Conservation (phyloP, 148 eudicot genomes). For the Camellia sinensis region DNA sequence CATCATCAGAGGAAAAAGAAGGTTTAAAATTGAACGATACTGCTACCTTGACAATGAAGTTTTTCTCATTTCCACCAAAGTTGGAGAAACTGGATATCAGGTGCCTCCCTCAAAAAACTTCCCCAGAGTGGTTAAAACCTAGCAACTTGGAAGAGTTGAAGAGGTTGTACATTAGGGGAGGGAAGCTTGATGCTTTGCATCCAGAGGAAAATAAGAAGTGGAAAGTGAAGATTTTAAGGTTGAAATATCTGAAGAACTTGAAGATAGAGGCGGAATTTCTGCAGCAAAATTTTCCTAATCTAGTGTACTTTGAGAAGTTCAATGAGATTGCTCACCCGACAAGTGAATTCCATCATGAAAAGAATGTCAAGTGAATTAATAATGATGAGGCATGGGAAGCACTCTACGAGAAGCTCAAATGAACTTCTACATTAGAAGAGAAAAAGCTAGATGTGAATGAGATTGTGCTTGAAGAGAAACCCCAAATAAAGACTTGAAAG, state of each 20-base stretch:
- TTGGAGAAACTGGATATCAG: conserved; percentile 14
- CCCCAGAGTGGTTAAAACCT: not conserved
- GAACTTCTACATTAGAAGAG: too few relatives aligned
- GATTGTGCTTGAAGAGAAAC: too few relatives aligned
- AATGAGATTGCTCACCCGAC: not conserved
- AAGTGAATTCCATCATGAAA: not conserved
- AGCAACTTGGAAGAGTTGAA: not conserved
- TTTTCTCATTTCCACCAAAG: not conserved
- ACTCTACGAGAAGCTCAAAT: not conserved
- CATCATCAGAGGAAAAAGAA: not conserved
- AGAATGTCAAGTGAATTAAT: not conserved
- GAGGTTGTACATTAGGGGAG: conserved; percentile 11
- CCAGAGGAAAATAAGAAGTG: not conserved
- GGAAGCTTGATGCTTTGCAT: not conserved
- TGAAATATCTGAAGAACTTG: conserved; percentile 11
- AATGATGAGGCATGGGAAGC: not conserved
- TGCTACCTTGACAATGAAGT: not conserved
- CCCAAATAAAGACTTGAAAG: too few relatives aligned
- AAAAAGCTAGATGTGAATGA: too few relatives aligned
- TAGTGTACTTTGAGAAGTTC: conserved; percentile 3
- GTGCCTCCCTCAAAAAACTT: not conserved
- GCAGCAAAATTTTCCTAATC: not conserved
- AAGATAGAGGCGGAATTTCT: not conserved
- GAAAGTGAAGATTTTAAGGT: conserved; percentile 2
- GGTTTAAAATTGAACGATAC: not conserved